Base-by-base conservation (phyloP, 2,329 filamentous ascomycete genomes). In the Pezicula carpinea region DNA sequence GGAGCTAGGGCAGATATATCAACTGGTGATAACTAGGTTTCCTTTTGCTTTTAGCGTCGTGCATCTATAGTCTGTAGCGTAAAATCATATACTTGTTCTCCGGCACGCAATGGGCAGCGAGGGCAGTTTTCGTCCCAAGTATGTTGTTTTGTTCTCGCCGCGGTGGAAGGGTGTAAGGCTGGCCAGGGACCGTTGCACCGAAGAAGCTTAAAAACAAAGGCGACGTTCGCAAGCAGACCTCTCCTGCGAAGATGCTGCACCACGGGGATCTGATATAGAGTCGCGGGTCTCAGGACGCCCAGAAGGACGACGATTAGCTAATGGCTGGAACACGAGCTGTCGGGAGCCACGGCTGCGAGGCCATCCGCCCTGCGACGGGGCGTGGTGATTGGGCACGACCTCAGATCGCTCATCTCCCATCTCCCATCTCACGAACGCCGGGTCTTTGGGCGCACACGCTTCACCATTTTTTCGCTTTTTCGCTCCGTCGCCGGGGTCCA, bases 1-100 rank as follows among this genome's bases (percentile, higher is more conserved):
- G 32, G 23, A 34, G 47, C 43, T 22, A 45, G 44, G 46, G 47
- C 48, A 52, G 46, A 56, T 50, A 54, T 54, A 57, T 52, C 51
- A 53, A 51, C 31, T 40, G 50, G 41, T 51, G 49, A 49, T 43
- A 50, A 48, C 39, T 35, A 49, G 60, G 54, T 61, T 61, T 60
- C 59, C 50, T 50, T 59, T 62, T 62, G 53, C 58, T 57, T 40
- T 59, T 58, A 57, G 55, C 55, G 53, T 59, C 49, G 38, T 54
- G 51, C 54, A 58, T 59, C 41, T 55, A 53, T 59, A 58, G 51
- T 56, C 36, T 46, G 53, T 54, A 57, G 52, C 52, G 53, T 38
- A 50, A 40, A 56, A 58, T 58, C 46, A 54, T 34, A 59, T 52
- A 53, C 49, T 49, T 41, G 38, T 49, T 40, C 19, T 22, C 17